Evolutionary conservation across 1,284 basidiomycete genomes (phyloP).

Genomic region (Ceratobasidium sp.): DNA sequence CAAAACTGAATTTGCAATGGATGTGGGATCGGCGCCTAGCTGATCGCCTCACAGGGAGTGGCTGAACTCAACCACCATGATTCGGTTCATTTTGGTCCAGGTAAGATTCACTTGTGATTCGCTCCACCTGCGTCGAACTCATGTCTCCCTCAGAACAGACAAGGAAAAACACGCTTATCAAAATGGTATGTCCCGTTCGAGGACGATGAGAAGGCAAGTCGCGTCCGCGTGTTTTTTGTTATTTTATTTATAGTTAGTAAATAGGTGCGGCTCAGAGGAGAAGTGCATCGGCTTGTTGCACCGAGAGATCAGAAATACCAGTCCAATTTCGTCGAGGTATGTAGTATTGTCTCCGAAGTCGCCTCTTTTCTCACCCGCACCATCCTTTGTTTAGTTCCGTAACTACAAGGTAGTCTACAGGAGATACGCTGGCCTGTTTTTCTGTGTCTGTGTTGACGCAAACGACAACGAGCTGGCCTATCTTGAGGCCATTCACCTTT

Average conservation of each 20-base stretch:
- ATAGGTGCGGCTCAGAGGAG: constrained; percentile 88
- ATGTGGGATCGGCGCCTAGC: not conserved
- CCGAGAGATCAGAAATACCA: constrained; percentile 99
- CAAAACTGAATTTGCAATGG: constrained; percentile 11
- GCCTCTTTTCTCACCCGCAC: not conserved
- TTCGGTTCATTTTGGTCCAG: constrained; percentile 93
- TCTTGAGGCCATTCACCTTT: constrained; percentile 96
- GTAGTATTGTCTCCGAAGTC: constrained; percentile 44
- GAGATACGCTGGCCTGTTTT: constrained; percentile 96
- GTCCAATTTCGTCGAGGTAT: constrained; percentile 97
- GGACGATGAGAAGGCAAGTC: constrained; percentile 89
- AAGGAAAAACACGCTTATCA: constrained; percentile 95
- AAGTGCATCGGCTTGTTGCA: constrained; percentile 94
- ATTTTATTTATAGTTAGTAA: constrained; percentile 23
- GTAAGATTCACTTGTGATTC: constrained; percentile 51
- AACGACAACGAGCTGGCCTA: constrained; percentile 99
- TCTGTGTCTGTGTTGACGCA: constrained; percentile 96
- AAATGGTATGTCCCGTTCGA: constrained; percentile 98
- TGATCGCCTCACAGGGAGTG: not conserved
- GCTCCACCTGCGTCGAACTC: not conserved
- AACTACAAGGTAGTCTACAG: constrained; percentile 96
- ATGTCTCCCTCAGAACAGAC: constrained; percentile 76
- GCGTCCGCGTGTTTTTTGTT: not conserved
- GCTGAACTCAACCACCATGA: constrained; percentile 60
- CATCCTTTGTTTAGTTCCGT: constrained; percentile 70